Evolutionary conservation across 2,329 filamentous ascomycete genomes (phyloP), one percentile per base, ranked within the genome.

Genomic region (Alternaria sp.): DNA sequence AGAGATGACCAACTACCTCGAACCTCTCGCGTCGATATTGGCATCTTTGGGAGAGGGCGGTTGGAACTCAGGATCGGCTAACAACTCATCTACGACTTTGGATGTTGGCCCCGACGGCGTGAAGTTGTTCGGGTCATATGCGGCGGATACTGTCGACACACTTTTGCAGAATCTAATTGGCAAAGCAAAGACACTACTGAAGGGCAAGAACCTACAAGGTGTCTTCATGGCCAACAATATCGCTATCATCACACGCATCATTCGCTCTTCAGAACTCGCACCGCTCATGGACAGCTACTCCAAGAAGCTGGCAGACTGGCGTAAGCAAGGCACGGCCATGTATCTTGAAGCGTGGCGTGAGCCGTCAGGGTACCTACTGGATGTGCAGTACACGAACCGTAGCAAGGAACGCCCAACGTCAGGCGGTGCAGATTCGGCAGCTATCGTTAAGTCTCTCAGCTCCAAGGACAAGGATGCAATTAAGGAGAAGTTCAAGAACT

Each of bases 401-500:
- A 69, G 57, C 32, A 81, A 81, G 52, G 81, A 88, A 54, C 89
- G 93, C 17, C 93, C 93, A 13, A 61, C 82, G 71, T 89, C 88
- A 25, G 88, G 87, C n/a, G 78, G 79, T 10, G 69, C 90, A 50
- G 94, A 97, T 79, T 96, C 92, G 3, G 89, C 90, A 15, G 91
- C 91, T 1, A 91, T 97, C 61, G 85, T 98, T 63, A 97, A 97
- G 80, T 88, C 88, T 1, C 84, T 98, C 4, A 89, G 88, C 49
- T 93, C 90, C 73, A 97, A 97, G 79, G 96, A 99, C 77, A 96
- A 95, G 80, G 96, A 99, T 77, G 90, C 90, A 61, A 97, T 98
- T 81, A 99, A 99, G 81, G 90, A 93, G 80, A 98, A 98, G 81
- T 99, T 97, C 80, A 89, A 91, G 72, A 88, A 89, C 45, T 99